Evolutionary conservation across 176 grass and related monocot genomes (phyloP), one percentile per base, ranked within the genome.

Genomic region (Phragmites australis): DNA sequence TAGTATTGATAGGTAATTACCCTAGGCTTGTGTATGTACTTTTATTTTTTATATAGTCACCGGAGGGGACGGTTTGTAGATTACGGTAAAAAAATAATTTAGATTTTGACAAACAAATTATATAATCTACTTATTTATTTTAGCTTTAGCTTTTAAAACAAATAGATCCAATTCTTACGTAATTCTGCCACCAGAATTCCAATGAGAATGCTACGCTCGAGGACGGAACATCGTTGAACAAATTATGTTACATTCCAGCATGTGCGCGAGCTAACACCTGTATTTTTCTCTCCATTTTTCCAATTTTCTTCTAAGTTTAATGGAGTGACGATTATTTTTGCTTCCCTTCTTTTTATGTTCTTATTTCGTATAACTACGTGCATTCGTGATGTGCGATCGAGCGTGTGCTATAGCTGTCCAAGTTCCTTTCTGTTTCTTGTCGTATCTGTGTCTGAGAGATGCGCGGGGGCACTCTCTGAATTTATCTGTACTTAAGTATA

Each of bases 361-460:
- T 42, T 74, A 41, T 16, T 74, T 9, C 15, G 14, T 41, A 41
- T 19, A 26, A 61, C 19, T 18, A 61, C 53, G 54, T 61, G 19
- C 37, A 31, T 15, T 31, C 21, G 10, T 63, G 1, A 15, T 61
- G 40, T 59, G 26, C 0, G 43, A 58, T 23, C 29, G 30, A 72
- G 18, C 32, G 31, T 41, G 25, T 48, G 42, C 76, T 52, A 51
- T 52, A 51, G 46, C 76, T 79, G 45, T 65, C 67, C 32, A 66
- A 21, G 7, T 13, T 70, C 19, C 25, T 18, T 48, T 18, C 23
- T 48, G 46, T 12, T 7, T 69, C 16, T 81, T 59, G 66, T 82
- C 22, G 3, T 63, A 47, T 64, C 26, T 34, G 10, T 62, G 9
- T 19, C 13, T 60, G 12, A 9, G 40, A 21, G 49, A 56, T 15